Evolutionary conservation across 2,329 filamentous ascomycete species (phyloP).

Genomic region (Chrysoporthe austroafricana): DNA sequence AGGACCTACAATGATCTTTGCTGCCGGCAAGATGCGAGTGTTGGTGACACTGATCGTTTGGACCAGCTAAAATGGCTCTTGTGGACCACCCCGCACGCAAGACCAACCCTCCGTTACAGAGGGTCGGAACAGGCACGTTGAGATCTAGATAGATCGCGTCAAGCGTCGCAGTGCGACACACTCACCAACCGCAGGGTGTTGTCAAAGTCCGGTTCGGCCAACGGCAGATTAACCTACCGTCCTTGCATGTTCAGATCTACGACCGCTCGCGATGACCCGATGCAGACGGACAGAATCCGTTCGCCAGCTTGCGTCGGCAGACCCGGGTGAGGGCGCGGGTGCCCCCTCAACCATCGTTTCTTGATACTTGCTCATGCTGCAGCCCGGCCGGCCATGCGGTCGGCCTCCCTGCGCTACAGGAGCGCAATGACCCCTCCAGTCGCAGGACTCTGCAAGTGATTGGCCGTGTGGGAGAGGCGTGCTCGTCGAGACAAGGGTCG

Average conservation of each 20-base stretch:
- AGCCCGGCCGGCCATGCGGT: background rate
- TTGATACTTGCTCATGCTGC: constrained; percentile 1
- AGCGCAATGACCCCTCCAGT: background rate
- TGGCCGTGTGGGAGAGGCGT: background rate
- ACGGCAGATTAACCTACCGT: too few relatives aligned
- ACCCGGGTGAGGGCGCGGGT: background rate
- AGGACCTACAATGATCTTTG: background rate
- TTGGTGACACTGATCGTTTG: background rate
- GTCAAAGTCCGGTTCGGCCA: background rate
- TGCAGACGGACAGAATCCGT: background rate
- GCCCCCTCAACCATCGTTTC: background rate
- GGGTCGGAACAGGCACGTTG: background rate
- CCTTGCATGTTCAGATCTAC: background rate
- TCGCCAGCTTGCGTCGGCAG: background rate
- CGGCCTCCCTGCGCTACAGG: background rate
- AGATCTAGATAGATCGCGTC: background rate
- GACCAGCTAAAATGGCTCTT: background rate
- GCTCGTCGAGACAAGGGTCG: background rate
- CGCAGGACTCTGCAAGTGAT: background rate
- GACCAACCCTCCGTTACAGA: too few relatives aligned
- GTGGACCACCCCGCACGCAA: too few relatives aligned
- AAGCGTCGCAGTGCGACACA: background rate
- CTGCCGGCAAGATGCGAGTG: background rate
- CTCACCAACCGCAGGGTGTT: background rate
- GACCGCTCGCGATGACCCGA: background rate